phyloP scores from a whole-genome alignment of 2,329 filamentous ascomycete species.

The Aspergillus uvarum region DNA sequence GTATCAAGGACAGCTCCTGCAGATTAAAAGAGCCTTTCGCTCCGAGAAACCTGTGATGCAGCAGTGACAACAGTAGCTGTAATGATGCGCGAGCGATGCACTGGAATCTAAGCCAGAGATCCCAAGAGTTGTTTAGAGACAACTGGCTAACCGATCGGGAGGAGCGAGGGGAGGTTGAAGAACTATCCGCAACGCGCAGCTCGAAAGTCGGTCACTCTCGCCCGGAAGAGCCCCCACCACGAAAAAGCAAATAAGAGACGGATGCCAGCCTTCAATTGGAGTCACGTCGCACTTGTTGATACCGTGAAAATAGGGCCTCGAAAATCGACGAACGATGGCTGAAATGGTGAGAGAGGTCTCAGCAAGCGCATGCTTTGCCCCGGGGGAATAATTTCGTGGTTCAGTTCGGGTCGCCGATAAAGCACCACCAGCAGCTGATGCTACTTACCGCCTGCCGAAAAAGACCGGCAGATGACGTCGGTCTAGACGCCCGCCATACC shows the following conservation, averaged over 20 bases:
- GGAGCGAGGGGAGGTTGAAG: background rate
- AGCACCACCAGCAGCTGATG: background rate
- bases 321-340: background rate
- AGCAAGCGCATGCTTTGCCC: background rate
- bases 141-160: background rate
- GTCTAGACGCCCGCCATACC: background rate
- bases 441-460: background rate
- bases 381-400: background rate
- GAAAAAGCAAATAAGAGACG: background rate
- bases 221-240: background rate
- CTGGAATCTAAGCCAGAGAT: background rate
- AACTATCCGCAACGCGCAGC: background rate
- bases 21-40: background rate
- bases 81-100: background rate
- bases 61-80: background rate
- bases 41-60: background rate
- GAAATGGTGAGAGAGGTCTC: background rate
- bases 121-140: background rate
- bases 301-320: background rate
- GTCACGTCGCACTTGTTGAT: no score
- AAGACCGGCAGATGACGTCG: background rate
- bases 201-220: background rate
- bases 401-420: background rate
- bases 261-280: background rate
- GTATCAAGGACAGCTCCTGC: conserved; percentile 6